phyloP scores from a whole-genome alignment of 208 protist genomes.

The Leishmania tropica region DNA sequence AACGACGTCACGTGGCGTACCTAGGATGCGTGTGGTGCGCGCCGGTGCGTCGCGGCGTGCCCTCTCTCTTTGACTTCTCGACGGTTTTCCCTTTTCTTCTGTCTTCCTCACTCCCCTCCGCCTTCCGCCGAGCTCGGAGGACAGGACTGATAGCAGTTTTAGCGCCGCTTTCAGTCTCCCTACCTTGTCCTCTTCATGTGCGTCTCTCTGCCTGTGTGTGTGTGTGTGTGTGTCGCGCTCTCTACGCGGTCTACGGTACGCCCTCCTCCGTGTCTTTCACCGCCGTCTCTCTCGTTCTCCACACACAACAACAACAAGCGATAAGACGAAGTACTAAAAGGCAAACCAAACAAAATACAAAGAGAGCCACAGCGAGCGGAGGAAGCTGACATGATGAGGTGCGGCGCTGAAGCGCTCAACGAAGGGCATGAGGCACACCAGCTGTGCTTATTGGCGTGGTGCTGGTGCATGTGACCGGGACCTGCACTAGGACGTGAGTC shows the following conservation, averaged over 20 bases:
- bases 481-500: neutral
- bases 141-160: neutral
- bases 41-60: neutral
- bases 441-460: neutral
- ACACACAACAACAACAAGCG: neutral
- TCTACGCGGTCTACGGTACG: neutral
- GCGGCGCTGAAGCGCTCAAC: neutral
- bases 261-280: neutral
- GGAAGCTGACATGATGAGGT: neutral
- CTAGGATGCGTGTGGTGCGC: neutral
- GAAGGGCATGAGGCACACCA: neutral
- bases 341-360: neutral
- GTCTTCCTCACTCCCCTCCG: neutral
- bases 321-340: neutral
- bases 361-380: neutral
- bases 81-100: neutral
- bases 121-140: neutral
- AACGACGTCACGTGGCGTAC: neutral
- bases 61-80: neutral
- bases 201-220: neutral
- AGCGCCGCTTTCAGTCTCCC: neutral
- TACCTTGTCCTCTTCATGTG: neutral
- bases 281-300: neutral
- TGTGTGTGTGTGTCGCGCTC: neutral
- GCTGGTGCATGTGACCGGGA: neutral